Evolutionary conservation across 495 filamentous ascomycete genomes (phyloP).

Genomic region (Achaetomiella virescens): DNA sequence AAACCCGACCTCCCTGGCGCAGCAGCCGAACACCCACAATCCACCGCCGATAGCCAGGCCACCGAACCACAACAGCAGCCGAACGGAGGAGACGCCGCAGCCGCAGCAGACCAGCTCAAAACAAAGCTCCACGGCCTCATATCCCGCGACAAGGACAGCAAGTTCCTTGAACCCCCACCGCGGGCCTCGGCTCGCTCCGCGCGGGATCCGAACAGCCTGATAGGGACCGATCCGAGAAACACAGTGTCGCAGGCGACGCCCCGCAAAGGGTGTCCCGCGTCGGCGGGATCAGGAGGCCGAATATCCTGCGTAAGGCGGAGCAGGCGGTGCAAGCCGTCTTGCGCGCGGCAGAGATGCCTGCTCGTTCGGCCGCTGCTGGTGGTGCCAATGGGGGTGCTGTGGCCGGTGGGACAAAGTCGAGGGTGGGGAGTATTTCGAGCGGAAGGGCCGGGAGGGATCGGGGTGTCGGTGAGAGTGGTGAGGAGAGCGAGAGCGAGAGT

Average conservation of each 20-base stretch:
- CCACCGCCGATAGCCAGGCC: not conserved
- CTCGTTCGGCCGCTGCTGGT: not conserved
- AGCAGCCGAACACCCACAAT: not conserved
- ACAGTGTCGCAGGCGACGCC: constrained; percentile 31
- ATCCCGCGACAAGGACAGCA: constrained; percentile 22
- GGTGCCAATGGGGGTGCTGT: too few species aligned
- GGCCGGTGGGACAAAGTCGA: constrained; percentile 23
- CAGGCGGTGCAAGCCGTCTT: constrained; percentile 38
- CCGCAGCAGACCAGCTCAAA: constrained; percentile 15
- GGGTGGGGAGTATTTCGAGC: constrained; percentile 38
- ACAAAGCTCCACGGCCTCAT: constrained; percentile 51
- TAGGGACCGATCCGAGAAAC: constrained; percentile 32
- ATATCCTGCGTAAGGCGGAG: constrained; percentile 46
- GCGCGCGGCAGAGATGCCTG: constrained; percentile 35
- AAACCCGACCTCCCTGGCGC: constrained; percentile 33
- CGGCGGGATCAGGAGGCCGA: constrained; percentile 37
- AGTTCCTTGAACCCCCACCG: not conserved
- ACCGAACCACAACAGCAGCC: constrained; percentile 21
- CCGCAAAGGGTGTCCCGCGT: constrained; percentile 25
- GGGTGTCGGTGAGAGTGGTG: constrained; percentile 24
- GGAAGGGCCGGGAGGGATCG: constrained; percentile 23
- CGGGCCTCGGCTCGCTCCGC: constrained; percentile 24
- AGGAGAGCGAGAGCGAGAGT: constrained; percentile 2
- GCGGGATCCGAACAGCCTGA: constrained; percentile 26
- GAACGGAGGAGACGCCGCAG: constrained; percentile 23